Evolutionary conservation across 768 basidiomycete species (phyloP).

Genomic region (Xerocomellus amylosporus): DNA sequence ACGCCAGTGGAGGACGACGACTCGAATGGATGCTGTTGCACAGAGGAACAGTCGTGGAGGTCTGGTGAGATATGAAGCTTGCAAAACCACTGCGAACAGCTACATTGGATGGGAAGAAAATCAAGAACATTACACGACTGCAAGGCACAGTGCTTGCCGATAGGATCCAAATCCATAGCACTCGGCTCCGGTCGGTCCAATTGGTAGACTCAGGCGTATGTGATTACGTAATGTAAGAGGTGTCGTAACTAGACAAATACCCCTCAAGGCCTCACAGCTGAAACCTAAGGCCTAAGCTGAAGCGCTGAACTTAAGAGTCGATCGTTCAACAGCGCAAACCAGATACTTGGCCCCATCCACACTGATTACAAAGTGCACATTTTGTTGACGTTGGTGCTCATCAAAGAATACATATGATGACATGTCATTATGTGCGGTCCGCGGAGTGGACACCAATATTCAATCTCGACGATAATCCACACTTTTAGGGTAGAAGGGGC

Average conservation of each 20-base stretch:
- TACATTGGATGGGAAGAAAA: slow-evolving; percentile 74
- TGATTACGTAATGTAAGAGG: background rate
- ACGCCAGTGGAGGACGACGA: slow-evolving; percentile 16
- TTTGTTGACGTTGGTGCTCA: background rate
- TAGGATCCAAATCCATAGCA: slow-evolving; percentile 43
- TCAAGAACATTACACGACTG: slow-evolving; percentile 60
- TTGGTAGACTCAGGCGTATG: no score
- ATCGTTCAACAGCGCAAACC: background rate
- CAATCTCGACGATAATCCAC: slow-evolving; percentile 11
- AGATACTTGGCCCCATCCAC: background rate
- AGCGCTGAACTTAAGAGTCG: no score
- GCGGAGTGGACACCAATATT: slow-evolving; percentile 9
- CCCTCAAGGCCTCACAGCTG: no score
- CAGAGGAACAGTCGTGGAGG: slow-evolving; percentile 51
- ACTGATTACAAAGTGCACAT: background rate
- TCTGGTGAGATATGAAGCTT: slow-evolving; percentile 58
- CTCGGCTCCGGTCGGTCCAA: background rate
- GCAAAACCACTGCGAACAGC: slow-evolving; percentile 61
- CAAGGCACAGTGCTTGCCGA: slow-evolving; percentile 68
- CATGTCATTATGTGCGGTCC: slow-evolving; percentile 2
- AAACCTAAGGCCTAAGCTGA: no score
- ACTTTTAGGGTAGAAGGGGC: slow-evolving; percentile 6
- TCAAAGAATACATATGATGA: slow-evolving; percentile 12
- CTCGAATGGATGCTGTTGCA: background rate
- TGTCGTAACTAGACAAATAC: no score